Conservation (phyloP, 2,329 filamentous ascomycete species). For the Colletotrichum neosansevieriae region DNA sequence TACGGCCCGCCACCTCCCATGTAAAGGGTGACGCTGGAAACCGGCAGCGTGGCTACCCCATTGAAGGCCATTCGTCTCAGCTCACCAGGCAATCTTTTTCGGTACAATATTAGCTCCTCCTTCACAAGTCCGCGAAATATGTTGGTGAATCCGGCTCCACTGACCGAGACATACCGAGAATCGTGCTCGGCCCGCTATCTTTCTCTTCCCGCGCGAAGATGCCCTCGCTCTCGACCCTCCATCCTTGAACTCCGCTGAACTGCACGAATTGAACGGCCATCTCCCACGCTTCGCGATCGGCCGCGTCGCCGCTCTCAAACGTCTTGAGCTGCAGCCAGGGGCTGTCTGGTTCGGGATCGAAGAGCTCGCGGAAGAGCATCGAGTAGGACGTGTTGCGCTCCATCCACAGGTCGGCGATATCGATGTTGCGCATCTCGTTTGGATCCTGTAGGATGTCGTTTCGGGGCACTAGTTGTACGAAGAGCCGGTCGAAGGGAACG, state of each 20-base stretch:
- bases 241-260: constrained; percentile 51
- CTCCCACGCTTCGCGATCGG: constrained; percentile 60
- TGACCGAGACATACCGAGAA: constrained; percentile 39
- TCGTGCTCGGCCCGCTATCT: constrained; percentile 26
- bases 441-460: constrained; percentile 49
- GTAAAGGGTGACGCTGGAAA: constrained; percentile 45
- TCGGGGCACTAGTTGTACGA: constrained; percentile 61
- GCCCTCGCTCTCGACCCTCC: constrained; percentile 59
- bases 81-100: constrained; percentile 39
- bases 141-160: constrained; percentile 32
- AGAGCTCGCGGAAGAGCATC: constrained; percentile 57
- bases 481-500: constrained; percentile 64
- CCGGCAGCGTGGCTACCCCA: constrained; percentile 45
- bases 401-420: constrained; percentile 62
- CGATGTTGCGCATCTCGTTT: constrained; percentile 54
- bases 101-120: constrained; percentile 12
- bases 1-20: constrained; percentile 27
- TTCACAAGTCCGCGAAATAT: neutral
- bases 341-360: constrained; percentile 45
- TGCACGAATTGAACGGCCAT: constrained; percentile 57
- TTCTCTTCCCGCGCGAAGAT: constrained; percentile 54
- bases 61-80: constrained; percentile 49
- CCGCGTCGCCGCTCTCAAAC: constrained; percentile 64
- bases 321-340: constrained; percentile 57
- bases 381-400: constrained; percentile 65